Conservation (phyloP, 164 flowering plant genomes). For the Saururus chinensis region DNA sequence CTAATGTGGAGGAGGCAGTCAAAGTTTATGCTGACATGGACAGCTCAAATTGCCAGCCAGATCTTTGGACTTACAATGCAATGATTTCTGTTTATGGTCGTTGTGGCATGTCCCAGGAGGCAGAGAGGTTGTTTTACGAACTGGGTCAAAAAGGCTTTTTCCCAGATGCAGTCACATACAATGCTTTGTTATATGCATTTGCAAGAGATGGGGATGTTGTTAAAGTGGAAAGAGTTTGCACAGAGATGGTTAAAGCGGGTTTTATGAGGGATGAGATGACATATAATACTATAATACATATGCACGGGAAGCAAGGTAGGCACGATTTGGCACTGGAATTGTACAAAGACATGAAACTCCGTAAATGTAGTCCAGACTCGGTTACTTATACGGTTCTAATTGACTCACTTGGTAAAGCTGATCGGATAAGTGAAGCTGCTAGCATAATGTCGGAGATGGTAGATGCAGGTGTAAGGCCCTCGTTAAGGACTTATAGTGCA, state of each 20-base stretch:
- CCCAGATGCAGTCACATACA: slow-evolving; percentile 93
- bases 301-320: slow-evolving; percentile 89
- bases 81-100: slow-evolving; percentile 92
- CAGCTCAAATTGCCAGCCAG: slow-evolving; percentile 55
- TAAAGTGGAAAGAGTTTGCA: slow-evolving; percentile 54
- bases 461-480: slow-evolving; percentile 65
- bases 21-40: slow-evolving; percentile 59
- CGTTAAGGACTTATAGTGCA: slow-evolving; percentile 78
- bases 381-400: slow-evolving; percentile 85
- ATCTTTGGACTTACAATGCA: slow-evolving; percentile 97
- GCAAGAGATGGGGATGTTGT: slow-evolving; percentile 70
- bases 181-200: slow-evolving; percentile 86
- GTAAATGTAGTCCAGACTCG: slow-evolving; percentile 66
- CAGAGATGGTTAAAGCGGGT: slow-evolving; percentile 67
- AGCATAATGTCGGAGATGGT: slow-evolving; percentile 81
- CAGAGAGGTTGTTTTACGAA: slow-evolving; percentile 60
- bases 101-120: slow-evolving; percentile 55
- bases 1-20: slow-evolving; percentile 69
- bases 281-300: slow-evolving; percentile 81
- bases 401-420: slow-evolving; percentile 87
- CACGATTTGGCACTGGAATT: slow-evolving; percentile 59
- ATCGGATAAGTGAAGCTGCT: slow-evolving; percentile 60
- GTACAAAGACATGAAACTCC: slow-evolving; percentile 62
- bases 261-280: slow-evolving; percentile 83
- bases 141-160: slow-evolving; percentile 55